Conservation (phyloP, 768 basidiomycete genomes). For the Tulasnella sp. region DNA sequence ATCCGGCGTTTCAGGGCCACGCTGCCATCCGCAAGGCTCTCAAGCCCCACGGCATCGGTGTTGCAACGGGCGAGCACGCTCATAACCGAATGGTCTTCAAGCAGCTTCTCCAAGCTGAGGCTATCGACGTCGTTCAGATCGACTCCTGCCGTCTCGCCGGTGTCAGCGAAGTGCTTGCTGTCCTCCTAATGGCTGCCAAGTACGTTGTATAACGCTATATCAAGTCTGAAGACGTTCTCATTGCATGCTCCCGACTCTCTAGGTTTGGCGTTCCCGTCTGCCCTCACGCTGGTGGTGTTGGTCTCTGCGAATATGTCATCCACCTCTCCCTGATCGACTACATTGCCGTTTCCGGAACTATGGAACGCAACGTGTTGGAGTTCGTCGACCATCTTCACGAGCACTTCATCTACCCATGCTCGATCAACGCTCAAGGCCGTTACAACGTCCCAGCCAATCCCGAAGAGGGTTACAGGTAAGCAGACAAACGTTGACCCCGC, state of each 20-base stretch:
- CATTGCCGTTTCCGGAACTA: slow-evolving; percentile 84
- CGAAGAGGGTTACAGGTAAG: slow-evolving; percentile 76
- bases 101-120: slow-evolving; percentile 82
- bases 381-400: slow-evolving; percentile 92
- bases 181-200: slow-evolving; percentile 90
- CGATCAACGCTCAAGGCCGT: slow-evolving; percentile 80
- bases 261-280: slow-evolving; percentile 85
- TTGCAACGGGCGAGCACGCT: slow-evolving; percentile 93
- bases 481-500: slow-evolving; percentile 8
- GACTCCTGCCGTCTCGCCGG: slow-evolving; percentile 93
- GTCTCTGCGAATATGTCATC: slow-evolving; percentile 69
- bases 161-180: slow-evolving; percentile 89
- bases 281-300: slow-evolving; percentile 94
- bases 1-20: slow-evolving; percentile 53
- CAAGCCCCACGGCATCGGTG: slow-evolving; percentile 79
- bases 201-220: slow-evolving; percentile 43
- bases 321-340: slow-evolving; percentile 75
- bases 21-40: slow-evolving; percentile 78
- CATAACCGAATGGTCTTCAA: slow-evolving; percentile 97
- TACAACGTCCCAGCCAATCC: slow-evolving; percentile 84
- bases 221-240: too few species aligned
- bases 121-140: slow-evolving; percentile 94
- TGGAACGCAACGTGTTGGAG: slow-evolving; percentile 91
- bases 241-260: neutral
- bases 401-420: slow-evolving; percentile 86